Evolutionary conservation across 305 asterid genomes (phyloP).

Genomic region (Fraxinus velutina): DNA sequence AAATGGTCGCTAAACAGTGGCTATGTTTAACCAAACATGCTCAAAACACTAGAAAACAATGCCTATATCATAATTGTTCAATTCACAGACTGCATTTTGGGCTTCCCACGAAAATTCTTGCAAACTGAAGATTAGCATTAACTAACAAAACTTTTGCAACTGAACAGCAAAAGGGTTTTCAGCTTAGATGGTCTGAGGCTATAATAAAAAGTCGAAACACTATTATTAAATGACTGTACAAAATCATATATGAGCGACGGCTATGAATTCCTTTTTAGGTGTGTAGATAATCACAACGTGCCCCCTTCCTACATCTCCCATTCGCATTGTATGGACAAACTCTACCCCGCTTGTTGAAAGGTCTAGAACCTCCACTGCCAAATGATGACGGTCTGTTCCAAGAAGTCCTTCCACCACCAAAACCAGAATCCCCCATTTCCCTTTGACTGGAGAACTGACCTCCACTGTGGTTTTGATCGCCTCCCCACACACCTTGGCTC

Average conservation of each 20-base stretch:
- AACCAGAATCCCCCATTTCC: slow-evolving; percentile 24
- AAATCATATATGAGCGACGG: slow-evolving; percentile 25
- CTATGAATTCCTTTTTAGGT: slow-evolving; percentile 14
- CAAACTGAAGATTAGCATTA: background rate
- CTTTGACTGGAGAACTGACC: slow-evolving; percentile 44
- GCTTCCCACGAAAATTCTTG: background rate
- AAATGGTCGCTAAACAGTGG: background rate
- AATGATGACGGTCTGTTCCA: slow-evolving; percentile 67
- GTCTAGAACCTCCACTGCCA: slow-evolving; percentile 37
- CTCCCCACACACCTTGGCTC: slow-evolving; percentile 48
- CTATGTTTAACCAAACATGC: background rate
- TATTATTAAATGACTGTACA: slow-evolving; percentile 31
- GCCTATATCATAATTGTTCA: background rate
- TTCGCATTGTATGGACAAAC: slow-evolving; percentile 61
- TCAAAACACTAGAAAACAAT: background rate
- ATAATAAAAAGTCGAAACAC: background rate
- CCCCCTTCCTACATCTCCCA: slow-evolving; percentile 74
- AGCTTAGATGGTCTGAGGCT: background rate
- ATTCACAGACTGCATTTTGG: background rate
- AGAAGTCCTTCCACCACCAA: slow-evolving; percentile 47
- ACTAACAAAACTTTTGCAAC: background rate
- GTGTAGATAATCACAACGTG: slow-evolving; percentile 66
- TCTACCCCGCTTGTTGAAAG: slow-evolving; percentile 28
- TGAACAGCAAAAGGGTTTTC: background rate
- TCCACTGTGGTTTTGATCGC: slow-evolving; percentile 43